Percentiles rank a stretch among this genome's conserved stretches.
Conservation (phyloP, 1,284 basidiomycete species). For the Cryptococcus floricola region DNA sequence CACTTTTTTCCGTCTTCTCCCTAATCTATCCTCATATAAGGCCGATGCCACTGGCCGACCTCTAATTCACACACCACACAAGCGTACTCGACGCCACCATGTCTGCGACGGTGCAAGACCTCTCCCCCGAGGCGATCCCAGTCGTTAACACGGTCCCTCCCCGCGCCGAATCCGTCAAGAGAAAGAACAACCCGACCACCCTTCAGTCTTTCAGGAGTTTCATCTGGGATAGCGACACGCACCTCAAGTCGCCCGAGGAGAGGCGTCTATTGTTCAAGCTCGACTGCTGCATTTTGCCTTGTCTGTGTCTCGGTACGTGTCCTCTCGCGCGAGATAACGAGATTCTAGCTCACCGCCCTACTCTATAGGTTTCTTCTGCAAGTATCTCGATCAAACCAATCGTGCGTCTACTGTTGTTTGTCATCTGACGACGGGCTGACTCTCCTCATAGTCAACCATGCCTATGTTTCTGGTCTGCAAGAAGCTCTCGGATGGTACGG, state of each 20-base stretch:
- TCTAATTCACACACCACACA: too few species aligned
- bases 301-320: conserved; percentile 4
- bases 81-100: too few species aligned
- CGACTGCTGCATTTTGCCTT: conserved; percentile 6
- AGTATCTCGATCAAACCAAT: conserved; percentile 11
- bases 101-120: too few species aligned
- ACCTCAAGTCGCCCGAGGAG: conserved; percentile 8
- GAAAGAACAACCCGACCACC: too few species aligned
- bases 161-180: too few species aligned
- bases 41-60: too few species aligned
- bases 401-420: too few species aligned
- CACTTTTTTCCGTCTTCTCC: too few species aligned
- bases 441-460: not conserved
- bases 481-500: conserved; percentile 8
- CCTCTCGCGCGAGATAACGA: not conserved
- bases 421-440: too few species aligned
- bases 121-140: too few species aligned
- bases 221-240: conserved; percentile 12
- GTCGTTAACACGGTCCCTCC: too few species aligned
- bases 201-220: not conserved
- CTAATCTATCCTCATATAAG: too few species aligned
- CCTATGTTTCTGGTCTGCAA: conserved; percentile 8
- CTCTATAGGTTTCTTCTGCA: conserved; percentile 5
- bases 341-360: not conserved
- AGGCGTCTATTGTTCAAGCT: conserved; percentile 6